These are phyloP conservation scores for Psilocybe tampanensis DNA, from an alignment of 768 basidiomycete genomes.

Conservation along the genomic window DNA sequence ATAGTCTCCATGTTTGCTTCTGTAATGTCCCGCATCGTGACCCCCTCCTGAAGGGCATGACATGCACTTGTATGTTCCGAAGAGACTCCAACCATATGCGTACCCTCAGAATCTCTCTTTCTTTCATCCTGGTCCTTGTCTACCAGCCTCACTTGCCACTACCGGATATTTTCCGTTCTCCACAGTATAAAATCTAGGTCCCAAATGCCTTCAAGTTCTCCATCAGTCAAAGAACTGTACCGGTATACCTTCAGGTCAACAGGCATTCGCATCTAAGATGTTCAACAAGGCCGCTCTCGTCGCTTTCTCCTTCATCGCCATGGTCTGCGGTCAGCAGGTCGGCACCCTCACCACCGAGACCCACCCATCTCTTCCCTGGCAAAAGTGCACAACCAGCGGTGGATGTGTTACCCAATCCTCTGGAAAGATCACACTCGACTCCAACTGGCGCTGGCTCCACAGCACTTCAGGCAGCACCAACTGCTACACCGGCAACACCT, in stretches of 20 bases:
- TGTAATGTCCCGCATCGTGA: conserved; percentile 8
- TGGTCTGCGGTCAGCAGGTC: conserved; percentile 53
- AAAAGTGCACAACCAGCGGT: conserved; percentile 47
- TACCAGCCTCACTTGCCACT: neutral
- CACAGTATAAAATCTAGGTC: conserved; percentile 20
- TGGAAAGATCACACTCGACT: conserved; percentile 49
- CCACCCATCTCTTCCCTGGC: conserved; percentile 48
- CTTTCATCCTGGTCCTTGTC: neutral
- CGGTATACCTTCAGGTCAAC: conserved; percentile 16
- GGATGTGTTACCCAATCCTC: conserved; percentile 38
- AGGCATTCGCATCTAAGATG: conserved; percentile 29
- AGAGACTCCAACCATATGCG: conserved; percentile 9
- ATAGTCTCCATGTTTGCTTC: neutral
- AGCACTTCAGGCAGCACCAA: conserved; percentile 36
- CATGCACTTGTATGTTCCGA: conserved; percentile 5
- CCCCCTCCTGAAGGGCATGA: neutral
- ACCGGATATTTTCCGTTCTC: conserved; percentile 26
- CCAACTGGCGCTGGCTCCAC: conserved; percentile 63
- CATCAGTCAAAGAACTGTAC: conserved; percentile 23
- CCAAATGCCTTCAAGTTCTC: conserved; percentile 1
- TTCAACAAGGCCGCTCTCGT: conserved; percentile 42
- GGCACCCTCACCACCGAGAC: conserved; percentile 52
- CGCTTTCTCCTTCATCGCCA: conserved; percentile 41
- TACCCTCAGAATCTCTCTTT: neutral
- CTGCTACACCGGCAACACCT: conserved; percentile 60